Evolutionary conservation across 2,329 filamentous ascomycete species (phyloP), one percentile per base, ranked within the genome.

Genomic region (Fusarium poae): DNA sequence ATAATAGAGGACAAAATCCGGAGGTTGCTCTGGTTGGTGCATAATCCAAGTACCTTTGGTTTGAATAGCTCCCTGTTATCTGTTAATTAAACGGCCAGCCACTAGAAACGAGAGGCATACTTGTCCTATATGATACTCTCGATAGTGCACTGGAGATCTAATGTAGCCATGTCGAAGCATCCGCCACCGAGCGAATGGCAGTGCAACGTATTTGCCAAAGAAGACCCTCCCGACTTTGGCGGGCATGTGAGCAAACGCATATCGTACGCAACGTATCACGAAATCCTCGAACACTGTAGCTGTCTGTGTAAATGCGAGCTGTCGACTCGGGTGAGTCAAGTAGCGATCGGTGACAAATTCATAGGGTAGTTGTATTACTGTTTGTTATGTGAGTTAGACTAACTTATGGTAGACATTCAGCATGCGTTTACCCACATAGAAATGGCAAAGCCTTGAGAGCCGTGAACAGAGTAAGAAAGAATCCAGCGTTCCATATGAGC

Each of bases 1-100:
- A 76, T 96, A 96, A 76, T 93, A 95, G 3, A 97, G 79, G n/a
- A 94, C 89, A 57, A 96, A 82, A 75, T 96, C 92, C 0, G 92
- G 90, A 55, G 86, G 82, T 49, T 83, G 79, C 39, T 84, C 81
- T 18, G 86, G 84, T 71, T 92, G 85, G 44, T 86, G 80, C 42
- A 86, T 85, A 49, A 94, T 87, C 89, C 91, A 95, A 6, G 95
- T 79, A 4, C 92, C 92, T 61, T 83, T 83, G 59, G 89, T 65
- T 39, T 70, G 62, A n/a, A 85, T 45, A 77, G 81, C 84, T 53
- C 62, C 74, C 70, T 72, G 27, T 18, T 37, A 20, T 21, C 21
- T 51, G 56, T 64, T n/a, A 58, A 52, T 21, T 23, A 32, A 8
- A 39, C 16, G 51, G 25, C 21, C n/a, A 25, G 40, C 25, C 12